Evolutionary conservation across 2,329 filamentous ascomycete species (phyloP), one percentile per base, ranked within the genome.

Genomic region (Neonectria ditissima): DNA sequence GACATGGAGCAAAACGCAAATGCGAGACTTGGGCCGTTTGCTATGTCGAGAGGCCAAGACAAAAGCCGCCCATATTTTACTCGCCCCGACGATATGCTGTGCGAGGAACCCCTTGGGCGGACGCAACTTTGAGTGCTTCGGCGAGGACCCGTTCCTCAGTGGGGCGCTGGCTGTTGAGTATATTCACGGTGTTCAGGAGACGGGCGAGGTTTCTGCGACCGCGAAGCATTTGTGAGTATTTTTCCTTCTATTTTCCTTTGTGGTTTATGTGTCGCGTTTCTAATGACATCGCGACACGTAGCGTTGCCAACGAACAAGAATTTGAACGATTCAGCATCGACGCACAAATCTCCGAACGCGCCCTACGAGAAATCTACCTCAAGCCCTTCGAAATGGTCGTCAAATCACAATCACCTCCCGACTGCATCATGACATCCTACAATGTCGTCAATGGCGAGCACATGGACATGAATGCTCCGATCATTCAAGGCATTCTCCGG

Each of bases 21-120:
- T 62, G 24, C 24, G 47, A 20, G 47, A 52, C 62, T 54, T 53
- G 8, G 55, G 41, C 26, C 59, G 44, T 55, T 78, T 87, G 24
- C 83, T 90, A 67, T 87, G 84, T 24, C 81, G 87, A 24, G 88
- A 78, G 50, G 65, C 73, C 2, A 70, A 69, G 22, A 68, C 64
- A 58, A 93, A 93, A 78, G 90, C 90, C 58, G 84, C 91, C 9
- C 89, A 92, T 70, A 84, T 92, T 8, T 86, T 91, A 67, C 82
- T 93, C n/a, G 91, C 90, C 5, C 91, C 91, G 0, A 84, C 82
- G 0, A 80, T 83, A 43, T 83, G 78, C 69, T 81, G 81, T 50
- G 79, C 81, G 37, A 76, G 81, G 14, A 79, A 77, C 4, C 81
- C 81, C 0, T 73, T 83, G 1, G 59, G 84, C 90, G 81, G 81